These are phyloP conservation scores for Sequoia sempervirens DNA, from an alignment of 75 land plant genomes.

Conservation along the genomic window DNA sequence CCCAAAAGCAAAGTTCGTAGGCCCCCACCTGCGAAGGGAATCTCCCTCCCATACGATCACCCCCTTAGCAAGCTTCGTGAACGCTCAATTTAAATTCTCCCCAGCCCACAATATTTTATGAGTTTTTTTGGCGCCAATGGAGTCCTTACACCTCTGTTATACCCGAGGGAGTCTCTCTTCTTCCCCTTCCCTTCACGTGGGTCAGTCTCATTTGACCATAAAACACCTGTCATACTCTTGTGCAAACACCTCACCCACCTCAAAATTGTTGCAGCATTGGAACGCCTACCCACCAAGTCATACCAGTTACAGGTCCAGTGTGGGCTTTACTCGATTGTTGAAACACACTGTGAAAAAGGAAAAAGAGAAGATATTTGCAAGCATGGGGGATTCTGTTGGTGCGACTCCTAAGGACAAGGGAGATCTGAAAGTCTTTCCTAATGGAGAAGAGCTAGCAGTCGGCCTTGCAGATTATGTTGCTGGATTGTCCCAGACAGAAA, in stretches of 20 bases:
- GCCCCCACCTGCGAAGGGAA: no score
- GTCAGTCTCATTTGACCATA: neutral
- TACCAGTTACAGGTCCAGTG: no score
- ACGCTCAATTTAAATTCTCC: neutral
- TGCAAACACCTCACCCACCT: neutral
- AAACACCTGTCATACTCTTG: neutral
- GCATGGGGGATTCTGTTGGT: slow-evolving; percentile 29
- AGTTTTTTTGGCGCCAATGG: neutral
- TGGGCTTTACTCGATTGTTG: neutral
- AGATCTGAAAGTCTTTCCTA: slow-evolving; percentile 28
- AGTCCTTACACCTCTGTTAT: neutral
- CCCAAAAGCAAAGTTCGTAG: neutral
- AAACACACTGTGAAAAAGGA: neutral
- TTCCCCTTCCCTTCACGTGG: neutral
- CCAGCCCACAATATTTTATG: neutral
- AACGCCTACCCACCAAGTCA: neutral
- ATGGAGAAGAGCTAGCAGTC: slow-evolving; percentile 40
- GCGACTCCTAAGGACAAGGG: slow-evolving; percentile 9
- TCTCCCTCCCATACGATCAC: neutral
- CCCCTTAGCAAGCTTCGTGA: neutral
- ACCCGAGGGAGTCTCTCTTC: neutral
- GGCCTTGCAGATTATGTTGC: slow-evolving; percentile 53
- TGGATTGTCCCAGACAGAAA: slow-evolving; percentile 36
- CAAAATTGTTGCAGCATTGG: neutral
- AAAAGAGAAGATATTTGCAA: neutral